A percentile compares a stretch with the other conserved stretches of the same genome.
These are phyloP conservation scores for Juglanconis juglandina DNA, from an alignment of 2,329 filamentous ascomycete species.

Conservation along the genomic window DNA sequence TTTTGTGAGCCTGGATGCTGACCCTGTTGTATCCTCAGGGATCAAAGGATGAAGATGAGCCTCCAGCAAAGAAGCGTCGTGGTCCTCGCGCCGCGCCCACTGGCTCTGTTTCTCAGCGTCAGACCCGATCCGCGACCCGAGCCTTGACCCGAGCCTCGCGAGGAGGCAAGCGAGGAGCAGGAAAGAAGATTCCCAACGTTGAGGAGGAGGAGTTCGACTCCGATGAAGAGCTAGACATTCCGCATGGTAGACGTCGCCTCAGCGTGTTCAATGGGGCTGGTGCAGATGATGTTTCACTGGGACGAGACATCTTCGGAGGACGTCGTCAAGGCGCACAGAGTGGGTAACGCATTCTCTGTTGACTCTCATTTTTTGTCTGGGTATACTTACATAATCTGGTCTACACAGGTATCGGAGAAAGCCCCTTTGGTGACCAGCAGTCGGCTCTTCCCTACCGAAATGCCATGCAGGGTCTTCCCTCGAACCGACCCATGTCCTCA, in stretches of 20 bases:
- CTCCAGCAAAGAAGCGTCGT: slow-evolving; percentile 30
- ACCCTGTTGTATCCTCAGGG: slow-evolving; percentile 2
- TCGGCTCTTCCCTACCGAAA: neutral
- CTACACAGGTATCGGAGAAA: neutral
- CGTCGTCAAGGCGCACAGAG: slow-evolving; percentile 1
- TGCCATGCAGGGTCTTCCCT: slow-evolving; percentile 15
- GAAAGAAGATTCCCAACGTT: slow-evolving; percentile 1
- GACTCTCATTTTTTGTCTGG: no score
- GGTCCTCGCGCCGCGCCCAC: slow-evolving; percentile 18
- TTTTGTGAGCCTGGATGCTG: neutral
- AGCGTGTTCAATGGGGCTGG: neutral
- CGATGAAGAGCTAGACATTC: slow-evolving; percentile 6
- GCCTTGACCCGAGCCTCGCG: neutral
- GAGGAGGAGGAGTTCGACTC: slow-evolving; percentile 5
- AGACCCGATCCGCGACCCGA: slow-evolving; percentile 16
- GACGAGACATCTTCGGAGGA: slow-evolving; percentile 7
- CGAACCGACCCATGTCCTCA: slow-evolving; percentile 17
- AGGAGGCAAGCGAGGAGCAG: neutral
- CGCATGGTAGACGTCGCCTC: neutral
- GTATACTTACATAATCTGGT: neutral
- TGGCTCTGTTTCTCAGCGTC: slow-evolving; percentile 12
- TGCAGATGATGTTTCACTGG: neutral
- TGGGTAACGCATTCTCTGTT: neutral
- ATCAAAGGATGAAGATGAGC: slow-evolving; percentile 19
- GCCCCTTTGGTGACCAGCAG: neutral